Evolutionary conservation across 2,329 filamentous ascomycete species (phyloP), one percentile per base, ranked within the genome.

Genomic region (Ramularia endophylla): DNA sequence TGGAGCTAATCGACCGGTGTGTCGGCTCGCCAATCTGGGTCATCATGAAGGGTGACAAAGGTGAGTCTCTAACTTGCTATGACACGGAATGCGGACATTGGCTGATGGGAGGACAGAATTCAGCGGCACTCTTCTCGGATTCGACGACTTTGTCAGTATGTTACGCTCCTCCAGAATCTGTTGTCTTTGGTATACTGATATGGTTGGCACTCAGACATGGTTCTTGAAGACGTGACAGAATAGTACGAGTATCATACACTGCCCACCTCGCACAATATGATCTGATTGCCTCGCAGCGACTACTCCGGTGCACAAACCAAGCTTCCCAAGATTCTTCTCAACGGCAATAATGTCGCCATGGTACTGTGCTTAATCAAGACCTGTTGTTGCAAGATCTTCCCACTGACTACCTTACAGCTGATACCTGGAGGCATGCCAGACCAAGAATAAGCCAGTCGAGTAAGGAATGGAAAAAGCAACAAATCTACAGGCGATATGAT

Each of bases 341-440:
- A 98, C 60, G 92, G 92, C 43, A 98, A 98, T 71, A 97, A 97
- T 60, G 87, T 98, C 51, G 97, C 90, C 85, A 98, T 98, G 92
- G 92, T 95, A 76, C 41, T 74, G 54, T 5, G 8, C 8, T 9
- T 18, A 3, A 11, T n/a, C 2, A 5, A 12, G 13, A 36, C 5
- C 4, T 19, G 13, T 3, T 20, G 32, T 19, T 27, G n/a, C 36
- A 16, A 13, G 25, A 17, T 37, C 3, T 41, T 31, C 27, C 20
- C 19, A 20, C 44, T 43, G 30, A 39, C 32, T 27, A 8, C 22
- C 22, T 31, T 17, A 20, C 15, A 56, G 54, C 48, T 55, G 8
- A 55, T 56, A 16, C 54, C 54, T 8, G 54, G 54, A 31, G 54
- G 54, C 36, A 53, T 55, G 49, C 48, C 52, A 19, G 54, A 56